Evolutionary conservation across 2,329 filamentous ascomycete species (phyloP).

Genomic region (Cyclaneusma minus): DNA sequence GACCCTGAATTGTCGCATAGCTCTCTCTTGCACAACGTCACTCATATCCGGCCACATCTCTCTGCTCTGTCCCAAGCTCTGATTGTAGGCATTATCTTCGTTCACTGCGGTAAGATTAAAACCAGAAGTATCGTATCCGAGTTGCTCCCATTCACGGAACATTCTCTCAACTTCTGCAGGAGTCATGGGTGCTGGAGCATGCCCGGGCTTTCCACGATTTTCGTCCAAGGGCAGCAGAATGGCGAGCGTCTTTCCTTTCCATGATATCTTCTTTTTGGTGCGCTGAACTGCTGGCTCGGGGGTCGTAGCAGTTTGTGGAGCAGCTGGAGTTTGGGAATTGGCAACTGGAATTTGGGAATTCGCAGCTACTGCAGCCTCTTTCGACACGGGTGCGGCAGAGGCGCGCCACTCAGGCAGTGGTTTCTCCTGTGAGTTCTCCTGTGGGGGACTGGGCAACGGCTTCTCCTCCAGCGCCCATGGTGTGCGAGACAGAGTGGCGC

Average conservation of each 20-base stretch:
- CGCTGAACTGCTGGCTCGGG: conserved; percentile 32
- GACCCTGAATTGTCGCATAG: conserved; percentile 39
- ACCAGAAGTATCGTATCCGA: conserved; percentile 53
- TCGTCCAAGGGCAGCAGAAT: conserved; percentile 56
- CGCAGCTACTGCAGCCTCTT: conserved; percentile 11
- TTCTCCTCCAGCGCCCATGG: no score
- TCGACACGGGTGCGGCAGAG: no score
- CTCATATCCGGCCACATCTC: conserved; percentile 49
- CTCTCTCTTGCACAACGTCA: conserved; percentile 40
- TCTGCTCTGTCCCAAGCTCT: conserved; percentile 38
- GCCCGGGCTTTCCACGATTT: conserved; percentile 41
- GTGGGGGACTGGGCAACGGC: no score
- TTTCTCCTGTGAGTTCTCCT: no score
- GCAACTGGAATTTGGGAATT: conserved; percentile 2
- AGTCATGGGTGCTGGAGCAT: conserved; percentile 36
- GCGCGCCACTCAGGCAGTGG: no score
- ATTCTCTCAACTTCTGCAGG: conserved; percentile 42
- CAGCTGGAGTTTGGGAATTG: conserved; percentile 5
- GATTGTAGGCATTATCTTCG: conserved; percentile 6
- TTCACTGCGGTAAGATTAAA: conserved; percentile 47
- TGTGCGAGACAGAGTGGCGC: no score
- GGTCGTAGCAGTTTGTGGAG: conserved; percentile 7
- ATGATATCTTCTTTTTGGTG: conserved; percentile 55
- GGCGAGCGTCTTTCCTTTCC: conserved; percentile 61
- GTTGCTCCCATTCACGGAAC: conserved; percentile 48